Evolutionary conservation across 345 rosid genomes (phyloP).

Genomic region (Arabidopsis suecica): DNA sequence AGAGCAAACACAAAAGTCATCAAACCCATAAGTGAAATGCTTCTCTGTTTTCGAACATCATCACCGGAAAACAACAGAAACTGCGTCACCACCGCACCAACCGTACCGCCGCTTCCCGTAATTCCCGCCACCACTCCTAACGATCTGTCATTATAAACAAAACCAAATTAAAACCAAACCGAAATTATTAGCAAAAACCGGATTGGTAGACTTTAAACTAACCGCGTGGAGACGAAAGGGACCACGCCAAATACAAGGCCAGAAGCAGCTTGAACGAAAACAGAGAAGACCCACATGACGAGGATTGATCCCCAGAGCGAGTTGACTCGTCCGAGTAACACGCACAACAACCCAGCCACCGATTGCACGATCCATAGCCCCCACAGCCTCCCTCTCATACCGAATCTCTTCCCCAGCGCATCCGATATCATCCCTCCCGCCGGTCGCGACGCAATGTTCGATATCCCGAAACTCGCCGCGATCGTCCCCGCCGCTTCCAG

Average conservation of each 20-base stretch:
- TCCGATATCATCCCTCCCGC: conserved; percentile 78
- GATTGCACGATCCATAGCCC: conserved; percentile 78
- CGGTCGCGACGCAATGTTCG: conserved; percentile 72
- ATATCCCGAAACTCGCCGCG: conserved; percentile 67
- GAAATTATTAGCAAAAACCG: not conserved
- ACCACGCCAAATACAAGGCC: conserved; percentile 87
- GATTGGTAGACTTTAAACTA: too few relatives aligned
- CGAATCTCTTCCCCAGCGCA: conserved; percentile 57
- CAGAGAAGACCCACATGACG: conserved; percentile 68
- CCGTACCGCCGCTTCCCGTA: conserved; percentile 85
- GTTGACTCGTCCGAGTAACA: conserved; percentile 63
- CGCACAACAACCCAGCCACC: conserved; percentile 65
- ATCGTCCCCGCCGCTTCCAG: conserved; percentile 72
- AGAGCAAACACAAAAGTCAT: conserved; percentile 63
- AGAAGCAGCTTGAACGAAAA: conserved; percentile 81
- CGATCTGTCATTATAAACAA: conserved; percentile 55
- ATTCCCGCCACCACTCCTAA: conserved; percentile 84
- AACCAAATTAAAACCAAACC: not conserved
- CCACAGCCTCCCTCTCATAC: conserved; percentile 86
- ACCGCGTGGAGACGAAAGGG: conserved; percentile 83
- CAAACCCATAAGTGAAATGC: conserved; percentile 90
- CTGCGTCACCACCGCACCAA: conserved; percentile 80
- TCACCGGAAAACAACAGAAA: conserved; percentile 67
- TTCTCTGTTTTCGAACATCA: conserved; percentile 53
- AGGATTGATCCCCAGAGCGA: conserved; percentile 63